Base-by-base conservation (phyloP, 371 early-diverging fungal species). In the Funneliformis caledonium region DNA sequence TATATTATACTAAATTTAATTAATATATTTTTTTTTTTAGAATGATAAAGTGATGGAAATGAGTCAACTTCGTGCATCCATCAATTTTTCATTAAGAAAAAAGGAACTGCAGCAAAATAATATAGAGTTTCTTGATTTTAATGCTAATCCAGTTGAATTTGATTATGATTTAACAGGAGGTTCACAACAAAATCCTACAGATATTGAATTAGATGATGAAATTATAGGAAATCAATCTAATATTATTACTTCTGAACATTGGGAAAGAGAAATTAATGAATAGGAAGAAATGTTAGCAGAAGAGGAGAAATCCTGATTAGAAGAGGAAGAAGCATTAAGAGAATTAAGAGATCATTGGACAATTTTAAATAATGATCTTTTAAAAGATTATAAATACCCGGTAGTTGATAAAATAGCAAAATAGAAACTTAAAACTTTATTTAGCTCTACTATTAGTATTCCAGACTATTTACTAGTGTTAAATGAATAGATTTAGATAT, bases 251-350 rank as follows among this genome's bases (percentile, higher is more conserved):
- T 43, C 72, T 47, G 72, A 70, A 37, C n/a, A 43, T 43, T 70
- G 72, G 72, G 48, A 70, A 19, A 70, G 43, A 37, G 37, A 70
- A 43, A 5, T 70, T 37, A 14, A 43, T 70, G 43, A 43, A 26
- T 70, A 47, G 72, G 19, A 70, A 70, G 43, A 70, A 43, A 70
- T 70, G 72, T 45, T 70, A 70, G 43, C 43, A 7, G 72, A 70
- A 14, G 72, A 70, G 43, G 72, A 70, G 43, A 70, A 8, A 37
- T 19, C 72, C 37, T 6, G 47, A 37, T 45, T 43, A 7, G 72
- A 70, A 70, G 72, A 70, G 8, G 45, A 45, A 37, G 72, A 70
- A 47, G 72, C 72, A 70, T 26, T 37, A 70, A 2, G 72, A 37
- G 43, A 70, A 45, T n/a, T n/a, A n/a, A n/a, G n/a, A n/a, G 43